These are phyloP conservation scores for Polytrichum formosum DNA, from an alignment of 225 moss, liverwort and hornwort species.

Conservation along the genomic window DNA sequence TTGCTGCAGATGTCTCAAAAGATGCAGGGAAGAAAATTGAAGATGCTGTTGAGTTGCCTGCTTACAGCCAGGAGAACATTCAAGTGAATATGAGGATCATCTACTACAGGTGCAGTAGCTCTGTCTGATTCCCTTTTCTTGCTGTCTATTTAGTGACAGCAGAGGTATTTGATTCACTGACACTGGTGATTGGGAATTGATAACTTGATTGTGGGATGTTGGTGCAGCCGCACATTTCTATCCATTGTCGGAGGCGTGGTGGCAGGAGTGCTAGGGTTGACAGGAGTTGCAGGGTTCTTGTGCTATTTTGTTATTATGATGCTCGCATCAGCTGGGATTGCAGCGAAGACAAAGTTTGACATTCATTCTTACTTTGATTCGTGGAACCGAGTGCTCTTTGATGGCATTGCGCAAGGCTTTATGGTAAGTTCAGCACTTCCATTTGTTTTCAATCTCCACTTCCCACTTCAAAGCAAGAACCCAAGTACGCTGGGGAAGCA, in stretches of 20 bases:
- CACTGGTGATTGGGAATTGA: neutral
- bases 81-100: constrained; percentile 89
- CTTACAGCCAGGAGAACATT: constrained; percentile 86
- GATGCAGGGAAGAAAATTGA: constrained; percentile 68
- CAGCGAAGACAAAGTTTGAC: constrained; percentile 82
- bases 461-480: neutral
- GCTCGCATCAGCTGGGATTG: constrained; percentile 75
- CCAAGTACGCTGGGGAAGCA: neutral
- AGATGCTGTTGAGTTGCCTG: constrained; percentile 61
- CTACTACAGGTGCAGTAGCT: constrained; percentile 68
- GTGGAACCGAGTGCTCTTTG: constrained; percentile 87
- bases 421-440: constrained; percentile 50
- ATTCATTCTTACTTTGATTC: constrained; percentile 88
- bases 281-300: constrained; percentile 74
- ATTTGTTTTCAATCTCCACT: neutral
- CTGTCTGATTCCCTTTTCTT: neutral
- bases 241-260: constrained; percentile 88
- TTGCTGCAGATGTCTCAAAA: constrained; percentile 18
- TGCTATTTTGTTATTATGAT: constrained; percentile 88
- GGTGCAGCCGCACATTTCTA: constrained; percentile 88
- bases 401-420: constrained; percentile 93
- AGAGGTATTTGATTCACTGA: neutral
- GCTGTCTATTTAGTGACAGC: neutral
- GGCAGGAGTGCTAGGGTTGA: constrained; percentile 89
- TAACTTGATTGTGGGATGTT: constrained; percentile 4